A percentile compares a stretch with the other conserved stretches of the same genome.
These are phyloP conservation scores for Colletotrichum navitas DNA, from an alignment of 2,329 filamentous ascomycete genomes.

Conservation along the genomic window DNA sequence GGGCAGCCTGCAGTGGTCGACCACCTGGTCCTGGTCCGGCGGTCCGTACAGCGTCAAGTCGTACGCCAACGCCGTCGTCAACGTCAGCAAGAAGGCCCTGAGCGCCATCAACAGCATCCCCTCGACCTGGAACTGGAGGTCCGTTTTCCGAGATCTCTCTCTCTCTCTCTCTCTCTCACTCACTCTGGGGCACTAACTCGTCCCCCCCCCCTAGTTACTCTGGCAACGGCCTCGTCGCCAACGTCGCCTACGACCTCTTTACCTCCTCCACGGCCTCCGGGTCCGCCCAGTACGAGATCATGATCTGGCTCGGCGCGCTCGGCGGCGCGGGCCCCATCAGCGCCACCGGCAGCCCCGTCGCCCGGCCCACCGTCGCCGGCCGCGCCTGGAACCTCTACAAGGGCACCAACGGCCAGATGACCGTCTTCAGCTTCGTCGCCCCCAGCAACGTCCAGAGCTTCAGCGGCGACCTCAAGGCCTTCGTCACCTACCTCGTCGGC, in stretches of 20 bases:
- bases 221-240: slow-evolving; percentile 56
- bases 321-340: slow-evolving; percentile 70
- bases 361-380: slow-evolving; percentile 66
- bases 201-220: slow-evolving; percentile 50
- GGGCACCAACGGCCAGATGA: slow-evolving; percentile 70
- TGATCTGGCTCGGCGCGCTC: slow-evolving; percentile 72
- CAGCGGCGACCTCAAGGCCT: slow-evolving; percentile 68
- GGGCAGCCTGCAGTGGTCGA: slow-evolving; percentile 54
- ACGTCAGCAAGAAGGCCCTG: slow-evolving; percentile 48
- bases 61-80: slow-evolving; percentile 54
- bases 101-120: slow-evolving; percentile 51
- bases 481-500: slow-evolving; percentile 66
- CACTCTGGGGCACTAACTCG: neutral
- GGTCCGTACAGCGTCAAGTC: slow-evolving; percentile 56
- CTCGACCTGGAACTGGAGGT: slow-evolving; percentile 51
- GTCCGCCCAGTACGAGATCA: slow-evolving; percentile 69
- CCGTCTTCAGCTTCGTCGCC: slow-evolving; percentile 68
- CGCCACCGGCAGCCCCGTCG: slow-evolving; percentile 63
- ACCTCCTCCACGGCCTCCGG: slow-evolving; percentile 60
- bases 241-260: slow-evolving; percentile 74
- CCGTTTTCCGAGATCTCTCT: neutral
- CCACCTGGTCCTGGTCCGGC: slow-evolving; percentile 57
- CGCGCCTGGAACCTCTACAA: slow-evolving; percentile 69
- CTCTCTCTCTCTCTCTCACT: neutral
- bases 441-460: slow-evolving; percentile 62